phyloP scores from a whole-genome alignment of 768 basidiomycete species.

The Russula compacta region DNA sequence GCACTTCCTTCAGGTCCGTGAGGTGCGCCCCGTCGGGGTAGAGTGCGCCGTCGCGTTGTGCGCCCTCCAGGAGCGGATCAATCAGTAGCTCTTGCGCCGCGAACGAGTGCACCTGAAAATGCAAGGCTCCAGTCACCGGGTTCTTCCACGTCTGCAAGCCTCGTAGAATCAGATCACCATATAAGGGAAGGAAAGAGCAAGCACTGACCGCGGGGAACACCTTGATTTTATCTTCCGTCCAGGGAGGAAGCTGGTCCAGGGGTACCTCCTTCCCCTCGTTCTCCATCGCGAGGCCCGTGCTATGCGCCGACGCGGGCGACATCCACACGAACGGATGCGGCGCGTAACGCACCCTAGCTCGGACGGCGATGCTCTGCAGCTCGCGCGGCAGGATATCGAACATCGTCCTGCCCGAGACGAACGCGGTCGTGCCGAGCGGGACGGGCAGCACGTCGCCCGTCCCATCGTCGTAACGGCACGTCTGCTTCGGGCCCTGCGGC shows the following conservation, averaged over 20 bases:
- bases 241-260: conserved; percentile 64
- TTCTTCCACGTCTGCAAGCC: conserved; percentile 76
- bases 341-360: conserved; percentile 62
- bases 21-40: conserved; percentile 79
- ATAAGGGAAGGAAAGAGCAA: not conserved
- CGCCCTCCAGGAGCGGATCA: conserved; percentile 59
- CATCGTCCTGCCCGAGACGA: conserved; percentile 69
- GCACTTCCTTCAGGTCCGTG: conserved; percentile 61
- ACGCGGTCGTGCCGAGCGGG: conserved; percentile 79
- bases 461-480: conserved; percentile 71
- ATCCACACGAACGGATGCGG: conserved; percentile 89
- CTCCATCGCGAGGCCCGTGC: conserved; percentile 76
- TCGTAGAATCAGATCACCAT: not conserved
- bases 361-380: conserved; percentile 69
- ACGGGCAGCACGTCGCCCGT: conserved; percentile 72
- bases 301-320: conserved; percentile 55
- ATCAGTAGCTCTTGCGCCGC: conserved; percentile 59
- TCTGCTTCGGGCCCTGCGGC: conserved; percentile 57
- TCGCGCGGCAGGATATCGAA: conserved; percentile 63
- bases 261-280: conserved; percentile 61
- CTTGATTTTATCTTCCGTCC: conserved; percentile 72
- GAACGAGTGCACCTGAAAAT: conserved; percentile 61
- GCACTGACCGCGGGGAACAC: conserved; percentile 49
- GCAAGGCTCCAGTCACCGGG: conserved; percentile 65
- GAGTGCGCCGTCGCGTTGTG: conserved; percentile 50